phyloP scores from a whole-genome alignment of 192 early-diverging fungal genomes.

The Obelidium mucronatum region DNA sequence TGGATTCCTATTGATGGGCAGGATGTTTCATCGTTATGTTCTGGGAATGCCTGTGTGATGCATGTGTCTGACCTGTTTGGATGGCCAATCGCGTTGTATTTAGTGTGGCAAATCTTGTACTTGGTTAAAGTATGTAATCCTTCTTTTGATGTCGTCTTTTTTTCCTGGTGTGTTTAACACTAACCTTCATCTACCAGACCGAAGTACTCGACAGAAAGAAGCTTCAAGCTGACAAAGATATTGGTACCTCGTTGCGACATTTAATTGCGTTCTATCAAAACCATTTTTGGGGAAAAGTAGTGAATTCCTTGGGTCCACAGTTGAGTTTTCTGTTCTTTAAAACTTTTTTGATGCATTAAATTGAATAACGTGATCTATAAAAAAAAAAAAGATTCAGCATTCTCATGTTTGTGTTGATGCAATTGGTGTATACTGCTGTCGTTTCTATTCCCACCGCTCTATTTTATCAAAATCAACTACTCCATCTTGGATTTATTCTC shows the following conservation, averaged over 20 bases:
- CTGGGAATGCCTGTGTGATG: background rate
- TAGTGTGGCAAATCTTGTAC: conserved; percentile 27
- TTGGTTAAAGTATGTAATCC: conserved; percentile 20
- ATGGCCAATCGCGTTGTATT: conserved; percentile 13
- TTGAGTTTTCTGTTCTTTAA: background rate
- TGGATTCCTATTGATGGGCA: conserved; percentile 13
- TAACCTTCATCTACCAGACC: conserved; percentile 3
- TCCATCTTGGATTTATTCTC: conserved; percentile 16
- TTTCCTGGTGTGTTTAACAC: background rate
- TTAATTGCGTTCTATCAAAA: conserved; percentile 1
- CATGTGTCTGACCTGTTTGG: background rate
- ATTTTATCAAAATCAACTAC: conserved; percentile 2
- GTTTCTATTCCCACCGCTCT: conserved; percentile 18
- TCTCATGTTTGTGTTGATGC: conserved; percentile 31
- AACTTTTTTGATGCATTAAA: background rate
- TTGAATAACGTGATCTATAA: too few species aligned
- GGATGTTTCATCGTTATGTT: background rate
- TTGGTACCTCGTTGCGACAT: conserved; percentile 23
- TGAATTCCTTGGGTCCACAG: conserved; percentile 1
- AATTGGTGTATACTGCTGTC: conserved; percentile 23
- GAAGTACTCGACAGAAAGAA: conserved; percentile 24
- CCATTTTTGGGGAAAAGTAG: conserved; percentile 15
- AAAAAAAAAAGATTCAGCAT: too few species aligned
- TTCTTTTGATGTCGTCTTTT: too few species aligned
- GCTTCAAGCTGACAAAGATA: conserved; percentile 4